Evolutionary conservation across 1,284 basidiomycete species (phyloP).

Genomic region (Ceratobasidium sp.): DNA sequence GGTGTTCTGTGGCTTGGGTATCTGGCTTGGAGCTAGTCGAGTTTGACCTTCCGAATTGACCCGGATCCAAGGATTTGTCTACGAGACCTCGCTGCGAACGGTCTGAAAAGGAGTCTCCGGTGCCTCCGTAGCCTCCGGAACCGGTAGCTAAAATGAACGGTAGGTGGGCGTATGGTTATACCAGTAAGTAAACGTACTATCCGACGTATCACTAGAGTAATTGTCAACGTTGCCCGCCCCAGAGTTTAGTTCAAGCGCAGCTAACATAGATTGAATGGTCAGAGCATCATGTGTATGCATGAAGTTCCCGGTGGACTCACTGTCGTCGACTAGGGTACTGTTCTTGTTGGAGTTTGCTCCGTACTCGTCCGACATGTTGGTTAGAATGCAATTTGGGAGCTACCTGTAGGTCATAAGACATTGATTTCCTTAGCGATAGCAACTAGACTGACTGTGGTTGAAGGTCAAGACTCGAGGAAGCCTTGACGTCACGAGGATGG

Average conservation of each 20-base stretch:
- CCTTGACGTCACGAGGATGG: constrained; percentile 12
- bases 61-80: constrained; percentile 34
- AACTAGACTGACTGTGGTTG: background rate
- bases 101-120: constrained; percentile 38
- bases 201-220: constrained; percentile 19
- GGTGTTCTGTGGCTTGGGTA: constrained; percentile 29
- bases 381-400: background rate
- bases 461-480: background rate
- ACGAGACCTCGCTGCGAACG: constrained; percentile 44
- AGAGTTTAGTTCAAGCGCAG: constrained; percentile 31
- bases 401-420: background rate
- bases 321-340: constrained; percentile 36
- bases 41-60: constrained; percentile 32
- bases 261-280: constrained; percentile 9
- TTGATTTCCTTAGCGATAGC: background rate
- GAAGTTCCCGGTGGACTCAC: background rate
- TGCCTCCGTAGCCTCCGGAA: constrained; percentile 23
- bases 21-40: constrained; percentile 14
- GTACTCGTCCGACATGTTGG: constrained; percentile 33
- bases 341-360: constrained; percentile 40
- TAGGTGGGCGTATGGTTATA: background rate
- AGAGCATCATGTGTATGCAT: background rate
- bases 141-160: constrained; percentile 21
- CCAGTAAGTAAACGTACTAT: constrained; percentile 10
- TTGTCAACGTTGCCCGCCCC: constrained; percentile 33